Base-by-base conservation (phyloP, 257 asterid species). In the Galeopsis tetrahit region DNA sequence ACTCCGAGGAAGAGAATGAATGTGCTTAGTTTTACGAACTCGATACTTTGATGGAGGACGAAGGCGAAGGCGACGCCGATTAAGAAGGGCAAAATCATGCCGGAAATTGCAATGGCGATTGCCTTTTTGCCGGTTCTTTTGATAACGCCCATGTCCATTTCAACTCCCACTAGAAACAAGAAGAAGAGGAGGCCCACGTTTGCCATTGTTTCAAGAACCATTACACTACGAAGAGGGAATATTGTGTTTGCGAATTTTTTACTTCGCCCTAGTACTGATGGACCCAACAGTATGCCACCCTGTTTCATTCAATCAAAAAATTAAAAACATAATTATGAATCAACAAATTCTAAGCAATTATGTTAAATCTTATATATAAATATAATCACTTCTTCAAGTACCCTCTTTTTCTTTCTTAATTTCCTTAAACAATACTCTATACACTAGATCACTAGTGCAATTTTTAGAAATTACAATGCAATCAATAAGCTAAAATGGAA, bases 121-220 rank as follows among this genome's bases (percentile, higher is more conserved):
- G 97, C 95, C 71, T 76, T 75, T 72, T 77, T 92, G 0, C 98
- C 94, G 0, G 92, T 95, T 4, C 91, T 79, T 48, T 82, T 84
- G 13, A 95, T 82, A 10, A 95, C 96, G 1, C 86, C 88, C 4
- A 95, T 77, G 85, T 95, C 99, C 98, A 92, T 95, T 77, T 95
- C 99, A 1, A 95, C 92, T 17, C 99, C 99, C 1, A 95, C 87
- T 13, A 92, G 88, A 71, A 95, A 95, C 0, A 95, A 91, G 83
- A 92, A 95, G 79, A 85, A 90, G 15, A 95, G 92, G 42, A 95
- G 98, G 2, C 99, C 99, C 9, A 95, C 80, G 69, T 95, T 92
- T 4, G 99, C 99, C 96, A 92, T 92, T 11, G 98, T 95, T 69
- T 92, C 97, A 0, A 95, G 89, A n/a, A 95, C 93, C 98, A 95